Evolutionary conservation across 192 early-diverging fungal genomes (phyloP).

Genomic region (Phycomyces nitens): DNA sequence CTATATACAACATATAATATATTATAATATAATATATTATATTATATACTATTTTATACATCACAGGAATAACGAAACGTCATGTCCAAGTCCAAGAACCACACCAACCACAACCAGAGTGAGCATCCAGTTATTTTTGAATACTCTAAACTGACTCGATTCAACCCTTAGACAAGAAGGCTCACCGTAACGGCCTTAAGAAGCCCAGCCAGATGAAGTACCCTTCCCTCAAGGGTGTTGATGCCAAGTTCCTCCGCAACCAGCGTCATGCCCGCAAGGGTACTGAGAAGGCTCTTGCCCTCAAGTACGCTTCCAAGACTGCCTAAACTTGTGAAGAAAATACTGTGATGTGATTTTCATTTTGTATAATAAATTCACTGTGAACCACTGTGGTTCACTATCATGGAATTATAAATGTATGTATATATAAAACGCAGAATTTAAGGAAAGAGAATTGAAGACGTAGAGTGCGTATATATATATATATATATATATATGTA

Average conservation of each 20-base stretch:
- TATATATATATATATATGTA: too few species aligned
- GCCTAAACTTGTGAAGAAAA: background rate
- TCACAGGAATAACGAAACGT: constrained; percentile 16
- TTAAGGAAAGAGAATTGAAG: background rate
- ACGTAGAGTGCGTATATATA: background rate
- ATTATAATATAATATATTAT: too few species aligned
- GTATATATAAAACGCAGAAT: too few species aligned
- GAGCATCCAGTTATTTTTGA: constrained; percentile 31
- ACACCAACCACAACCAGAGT: constrained; percentile 99
- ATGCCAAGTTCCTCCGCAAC: constrained; percentile 96
- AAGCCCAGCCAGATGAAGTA: constrained; percentile 87
- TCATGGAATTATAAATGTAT: background rate
- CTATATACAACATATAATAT: too few species aligned
- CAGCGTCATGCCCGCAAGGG: constrained; percentile 92
- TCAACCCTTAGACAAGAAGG: constrained; percentile 70
- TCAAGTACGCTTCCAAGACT: constrained; percentile 28
- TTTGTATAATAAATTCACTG: constrained; percentile 3
- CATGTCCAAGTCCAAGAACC: constrained; percentile 97
- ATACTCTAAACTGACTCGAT: background rate
- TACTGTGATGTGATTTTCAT: background rate
- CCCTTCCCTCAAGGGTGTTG: constrained; percentile 90
- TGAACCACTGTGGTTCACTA: background rate
- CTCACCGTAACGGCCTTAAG: constrained; percentile 99
- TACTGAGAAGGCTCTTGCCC: constrained; percentile 50
- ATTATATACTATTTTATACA: too few species aligned